Percentiles rank a stretch among this genome's conserved stretches.
Conservation (phyloP, 2,329 filamentous ascomycete genomes). For the Arthroderma sp. region DNA sequence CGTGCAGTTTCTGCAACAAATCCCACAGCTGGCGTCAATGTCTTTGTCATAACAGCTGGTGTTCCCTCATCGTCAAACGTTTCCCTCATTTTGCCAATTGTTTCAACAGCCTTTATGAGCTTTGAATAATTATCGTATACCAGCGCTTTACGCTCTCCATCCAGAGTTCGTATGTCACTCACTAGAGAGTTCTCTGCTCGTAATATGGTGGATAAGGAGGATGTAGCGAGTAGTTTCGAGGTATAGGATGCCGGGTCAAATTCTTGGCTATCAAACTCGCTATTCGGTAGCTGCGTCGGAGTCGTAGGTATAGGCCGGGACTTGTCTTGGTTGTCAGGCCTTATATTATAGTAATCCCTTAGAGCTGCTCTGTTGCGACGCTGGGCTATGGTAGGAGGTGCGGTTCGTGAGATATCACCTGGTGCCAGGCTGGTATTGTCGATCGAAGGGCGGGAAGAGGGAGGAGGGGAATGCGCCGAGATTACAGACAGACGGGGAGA, state of each 20-base stretch:
- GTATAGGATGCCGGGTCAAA: slow-evolving; percentile 58
- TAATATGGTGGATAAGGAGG: slow-evolving; percentile 30
- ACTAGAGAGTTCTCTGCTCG: slow-evolving; percentile 35
- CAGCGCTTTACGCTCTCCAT: slow-evolving; percentile 90
- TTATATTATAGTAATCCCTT: slow-evolving; percentile 88
- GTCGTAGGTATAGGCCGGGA: slow-evolving; percentile 24
- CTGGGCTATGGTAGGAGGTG: slow-evolving; percentile 23
- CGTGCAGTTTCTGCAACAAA: slow-evolving; percentile 33
- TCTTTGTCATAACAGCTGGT: slow-evolving; percentile 35
- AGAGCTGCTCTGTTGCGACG: slow-evolving; percentile 71
- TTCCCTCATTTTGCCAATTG: slow-evolving; percentile 58
- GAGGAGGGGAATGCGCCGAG: slow-evolving; percentile 46
- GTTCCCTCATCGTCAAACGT: slow-evolving; percentile 35
- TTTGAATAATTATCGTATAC: slow-evolving; percentile 99
- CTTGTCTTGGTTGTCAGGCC: slow-evolving; percentile 27
- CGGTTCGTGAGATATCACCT: slow-evolving; percentile 16
- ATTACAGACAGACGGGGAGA: slow-evolving; percentile 47
- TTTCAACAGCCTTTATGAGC: slow-evolving; percentile 89
- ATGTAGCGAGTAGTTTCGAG: slow-evolving; percentile 27
- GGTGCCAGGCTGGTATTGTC: slow-evolving; percentile 39
- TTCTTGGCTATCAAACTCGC: slow-evolving; percentile 57
- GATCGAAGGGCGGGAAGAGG: slow-evolving; percentile 62
- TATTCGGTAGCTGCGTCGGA: slow-evolving; percentile 20
- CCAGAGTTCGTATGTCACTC: slow-evolving; percentile 69
- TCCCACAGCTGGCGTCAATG: slow-evolving; percentile 28